phyloP scores from a whole-genome alignment of 352 stramenopile genomes.

The Globisporangium abappressorium region DNA sequence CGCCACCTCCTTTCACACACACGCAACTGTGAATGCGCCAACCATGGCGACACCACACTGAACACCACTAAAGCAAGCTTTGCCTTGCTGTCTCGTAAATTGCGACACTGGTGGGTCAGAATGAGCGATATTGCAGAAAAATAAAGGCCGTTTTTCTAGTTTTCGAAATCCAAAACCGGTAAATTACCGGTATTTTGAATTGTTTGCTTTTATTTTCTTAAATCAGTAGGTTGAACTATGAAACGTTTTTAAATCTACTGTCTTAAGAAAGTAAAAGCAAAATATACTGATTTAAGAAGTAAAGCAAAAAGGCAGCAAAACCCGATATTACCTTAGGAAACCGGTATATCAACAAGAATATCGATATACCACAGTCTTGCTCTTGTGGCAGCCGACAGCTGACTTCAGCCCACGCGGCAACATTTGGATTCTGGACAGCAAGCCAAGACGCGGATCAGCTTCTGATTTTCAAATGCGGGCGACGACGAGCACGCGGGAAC shows the following conservation, averaged over 20 bases:
- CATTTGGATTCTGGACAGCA: slow-evolving; percentile 4
- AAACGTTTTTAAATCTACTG: no score
- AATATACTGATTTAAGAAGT: no score
- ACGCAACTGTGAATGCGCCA: not conserved
- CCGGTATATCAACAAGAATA: not conserved
- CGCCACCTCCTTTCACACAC: not conserved
- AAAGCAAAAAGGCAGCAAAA: no score
- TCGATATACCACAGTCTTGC: not conserved
- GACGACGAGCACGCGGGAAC: not conserved
- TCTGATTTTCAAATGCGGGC: not conserved
- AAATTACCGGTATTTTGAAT: no score
- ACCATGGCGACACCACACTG: no score
- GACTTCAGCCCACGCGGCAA: slow-evolving; percentile 13
- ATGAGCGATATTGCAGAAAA: no score
- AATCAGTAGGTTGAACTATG: no score
- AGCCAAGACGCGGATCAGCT: slow-evolving; percentile 1
- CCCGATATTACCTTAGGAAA: no score
- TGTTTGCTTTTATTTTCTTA: no score
- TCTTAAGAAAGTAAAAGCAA: no score
- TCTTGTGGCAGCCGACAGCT: not conserved
- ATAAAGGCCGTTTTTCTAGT: no score
- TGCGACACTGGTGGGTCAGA: not conserved
- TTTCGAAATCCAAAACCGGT: no score
- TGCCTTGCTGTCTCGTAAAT: not conserved
- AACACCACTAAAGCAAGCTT: not conserved